These are phyloP conservation scores for Bacterosira constricta DNA, from an alignment of 108 stramenopile species.

Conservation along the genomic window DNA sequence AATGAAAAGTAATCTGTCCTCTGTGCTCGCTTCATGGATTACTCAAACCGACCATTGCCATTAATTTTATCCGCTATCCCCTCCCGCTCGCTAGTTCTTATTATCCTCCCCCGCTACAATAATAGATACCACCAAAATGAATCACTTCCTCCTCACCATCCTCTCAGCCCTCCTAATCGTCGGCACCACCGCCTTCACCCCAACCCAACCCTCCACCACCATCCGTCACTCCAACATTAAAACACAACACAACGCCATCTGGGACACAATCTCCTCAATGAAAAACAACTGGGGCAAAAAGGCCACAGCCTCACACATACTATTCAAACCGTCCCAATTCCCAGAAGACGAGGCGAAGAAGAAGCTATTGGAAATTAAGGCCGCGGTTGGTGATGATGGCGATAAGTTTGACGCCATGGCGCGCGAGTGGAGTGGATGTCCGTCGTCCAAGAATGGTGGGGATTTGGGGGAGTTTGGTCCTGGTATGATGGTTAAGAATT, in stretches of 20 bases:
- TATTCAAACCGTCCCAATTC: conserved; percentile 52
- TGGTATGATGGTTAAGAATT: conserved; percentile 75
- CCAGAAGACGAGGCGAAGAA: conserved; percentile 39
- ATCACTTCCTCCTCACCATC: conserved; percentile 30
- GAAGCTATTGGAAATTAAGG: conserved; percentile 49
- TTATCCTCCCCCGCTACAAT: too few relatives aligned
- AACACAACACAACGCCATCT: conserved; percentile 27
- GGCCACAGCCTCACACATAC: conserved; percentile 57
- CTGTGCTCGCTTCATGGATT: too few relatives aligned
- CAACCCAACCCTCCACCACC: conserved; percentile 1
- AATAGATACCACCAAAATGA: too few relatives aligned
- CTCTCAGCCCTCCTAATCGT: conserved; percentile 21
- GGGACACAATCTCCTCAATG: conserved; percentile 41
- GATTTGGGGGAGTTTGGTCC: conserved; percentile 63
- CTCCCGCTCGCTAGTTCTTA: too few relatives aligned
- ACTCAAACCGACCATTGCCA: too few relatives aligned
- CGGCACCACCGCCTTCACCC: conserved; percentile 27
- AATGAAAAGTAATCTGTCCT: too few relatives aligned
- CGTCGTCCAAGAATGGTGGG: conserved; percentile 53
- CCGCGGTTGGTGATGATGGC: conserved; percentile 46
- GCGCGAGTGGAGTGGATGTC: conserved; percentile 57
- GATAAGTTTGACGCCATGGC: conserved; percentile 61
- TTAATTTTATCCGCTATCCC: too few relatives aligned
- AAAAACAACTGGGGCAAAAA: conserved; percentile 54
- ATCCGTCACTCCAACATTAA: conserved; percentile 15